Conservation (phyloP, 805 yeast species). For the Wickerhamomyces ciferrii region DNA sequence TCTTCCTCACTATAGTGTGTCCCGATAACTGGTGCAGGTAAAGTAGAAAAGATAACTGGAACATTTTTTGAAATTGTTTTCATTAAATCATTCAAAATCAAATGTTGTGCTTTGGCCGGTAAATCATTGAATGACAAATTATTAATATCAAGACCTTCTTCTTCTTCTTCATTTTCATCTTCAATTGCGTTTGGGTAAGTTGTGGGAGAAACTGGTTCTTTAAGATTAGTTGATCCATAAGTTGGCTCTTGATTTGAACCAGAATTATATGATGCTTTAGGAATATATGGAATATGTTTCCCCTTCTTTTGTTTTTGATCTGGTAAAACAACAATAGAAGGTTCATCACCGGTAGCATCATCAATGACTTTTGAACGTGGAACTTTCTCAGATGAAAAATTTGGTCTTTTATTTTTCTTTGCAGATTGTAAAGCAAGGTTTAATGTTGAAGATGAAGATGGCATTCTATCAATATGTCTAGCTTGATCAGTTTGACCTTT, state of each 20-base stretch:
- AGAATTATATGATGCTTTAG: neutral
- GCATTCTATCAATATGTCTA: neutral
- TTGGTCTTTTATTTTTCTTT: slow-evolving; percentile 38
- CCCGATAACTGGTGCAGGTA: slow-evolving; percentile 85
- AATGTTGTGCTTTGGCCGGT: slow-evolving; percentile 90
- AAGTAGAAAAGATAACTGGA: slow-evolving; percentile 78
- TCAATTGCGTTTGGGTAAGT: neutral
- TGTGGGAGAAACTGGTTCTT: neutral
- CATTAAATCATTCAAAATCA: slow-evolving; percentile 87
- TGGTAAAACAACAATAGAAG: slow-evolving; percentile 56
- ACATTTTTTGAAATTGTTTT: slow-evolving; percentile 52
- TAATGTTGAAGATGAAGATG: neutral
- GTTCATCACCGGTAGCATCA: slow-evolving; percentile 64
- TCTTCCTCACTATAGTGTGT: slow-evolving; percentile 68
- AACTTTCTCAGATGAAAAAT: slow-evolving; percentile 65
- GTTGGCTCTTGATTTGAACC: neutral
- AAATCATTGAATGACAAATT: slow-evolving; percentile 67
- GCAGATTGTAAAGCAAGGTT: slow-evolving; percentile 6
- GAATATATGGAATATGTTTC: neutral
- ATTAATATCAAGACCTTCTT: slow-evolving; percentile 28
- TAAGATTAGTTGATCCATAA: neutral
- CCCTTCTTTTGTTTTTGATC: slow-evolving; percentile 27
- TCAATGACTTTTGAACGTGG: slow-evolving; percentile 65
- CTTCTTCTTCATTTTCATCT: neutral
- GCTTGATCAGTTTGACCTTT: neutral